Evolutionary conservation across 768 basidiomycete genomes (phyloP), one percentile per base, ranked within the genome.

Genomic region (Tylopilus felleus): DNA sequence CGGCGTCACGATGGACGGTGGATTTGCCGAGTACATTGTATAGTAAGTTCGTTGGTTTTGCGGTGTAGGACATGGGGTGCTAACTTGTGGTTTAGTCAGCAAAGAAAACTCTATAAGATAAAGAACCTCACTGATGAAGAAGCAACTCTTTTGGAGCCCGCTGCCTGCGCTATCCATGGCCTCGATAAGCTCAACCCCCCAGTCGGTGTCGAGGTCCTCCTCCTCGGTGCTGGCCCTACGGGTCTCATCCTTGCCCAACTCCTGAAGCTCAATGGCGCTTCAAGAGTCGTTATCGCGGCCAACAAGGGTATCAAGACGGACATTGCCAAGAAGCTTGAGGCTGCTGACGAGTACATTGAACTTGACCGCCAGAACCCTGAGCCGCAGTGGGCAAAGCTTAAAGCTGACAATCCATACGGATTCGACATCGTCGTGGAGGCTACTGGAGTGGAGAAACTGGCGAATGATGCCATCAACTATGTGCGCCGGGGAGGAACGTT

Each of bases 281-380:
- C 80, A 22, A 80, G 80, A 55, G 81, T 94, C 52, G 88, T 90
- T 49, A 84, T 96, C 53, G 93, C 91, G 1, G 89, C 89, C 28
- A 93, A 93, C 73, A 90, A 91, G 69, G 92, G 92, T 39, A 80
- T 93, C 65, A 95, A 96, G 78, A 92, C 88, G 80, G 82, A 92
- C 50, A 83, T 93, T 51, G 93, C 93, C 13, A 83, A 84, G 68
- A 69, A 88, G 60, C 77, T 95, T 33, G 80, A 89, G 13, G 86
- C 85, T 2, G 93, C 74, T 9, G 90, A 95, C 65, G 89, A 87
- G 65, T 96, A 93, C 68, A 77, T 93, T 62, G 91, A 92, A 65
- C 77, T 96, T 40, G 90, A 94, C 65, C 73, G 92, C 51, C 71
- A 83, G 64, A 75, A 86, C 60, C 87, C 92, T 8, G 83, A 79